Evolutionary conservation across 2,329 filamentous ascomycete species (phyloP).

Genomic region (Laburnicola sp.): DNA sequence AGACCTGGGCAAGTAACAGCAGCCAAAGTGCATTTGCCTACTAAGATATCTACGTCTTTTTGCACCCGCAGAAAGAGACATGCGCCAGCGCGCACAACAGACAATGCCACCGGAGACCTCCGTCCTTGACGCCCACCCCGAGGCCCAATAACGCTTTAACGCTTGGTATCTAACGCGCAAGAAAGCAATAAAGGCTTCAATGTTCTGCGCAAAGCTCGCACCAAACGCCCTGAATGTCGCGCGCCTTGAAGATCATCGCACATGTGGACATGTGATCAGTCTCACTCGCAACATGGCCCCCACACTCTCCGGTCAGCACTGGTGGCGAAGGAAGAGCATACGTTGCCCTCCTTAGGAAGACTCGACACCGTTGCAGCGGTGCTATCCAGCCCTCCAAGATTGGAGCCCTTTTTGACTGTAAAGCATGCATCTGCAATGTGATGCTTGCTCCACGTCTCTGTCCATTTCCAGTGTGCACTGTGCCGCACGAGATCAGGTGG

Average conservation of each 20-base stretch:
- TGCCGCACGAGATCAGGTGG: background rate
- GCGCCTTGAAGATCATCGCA: conserved; percentile 9
- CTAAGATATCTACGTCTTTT: no score
- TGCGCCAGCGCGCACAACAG: no score
- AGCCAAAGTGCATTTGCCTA: no score
- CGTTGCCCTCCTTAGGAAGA: conserved; percentile 4
- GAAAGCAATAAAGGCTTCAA: background rate
- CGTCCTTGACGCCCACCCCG: no score
- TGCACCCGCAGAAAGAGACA: no score
- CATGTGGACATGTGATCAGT: background rate
- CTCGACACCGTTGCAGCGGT: background rate
- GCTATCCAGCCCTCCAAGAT: no score
- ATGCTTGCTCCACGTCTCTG: background rate
- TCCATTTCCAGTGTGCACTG: background rate
- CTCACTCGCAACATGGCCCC: conserved; percentile 6
- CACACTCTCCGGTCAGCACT: conserved; percentile 16
- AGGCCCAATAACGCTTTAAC: background rate
- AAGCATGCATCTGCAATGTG: background rate
- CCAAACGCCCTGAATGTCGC: background rate
- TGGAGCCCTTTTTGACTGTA: background rate
- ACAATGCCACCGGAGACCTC: no score
- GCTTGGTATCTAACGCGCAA: background rate
- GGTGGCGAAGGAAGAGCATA: conserved; percentile 10
- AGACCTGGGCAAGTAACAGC: no score
- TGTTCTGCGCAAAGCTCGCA: background rate